A percentile compares a stretch with the other conserved stretches of the same genome.
phyloP scores from a whole-genome alignment of 768 basidiomycete species.

The Pisolithus orientalis region DNA sequence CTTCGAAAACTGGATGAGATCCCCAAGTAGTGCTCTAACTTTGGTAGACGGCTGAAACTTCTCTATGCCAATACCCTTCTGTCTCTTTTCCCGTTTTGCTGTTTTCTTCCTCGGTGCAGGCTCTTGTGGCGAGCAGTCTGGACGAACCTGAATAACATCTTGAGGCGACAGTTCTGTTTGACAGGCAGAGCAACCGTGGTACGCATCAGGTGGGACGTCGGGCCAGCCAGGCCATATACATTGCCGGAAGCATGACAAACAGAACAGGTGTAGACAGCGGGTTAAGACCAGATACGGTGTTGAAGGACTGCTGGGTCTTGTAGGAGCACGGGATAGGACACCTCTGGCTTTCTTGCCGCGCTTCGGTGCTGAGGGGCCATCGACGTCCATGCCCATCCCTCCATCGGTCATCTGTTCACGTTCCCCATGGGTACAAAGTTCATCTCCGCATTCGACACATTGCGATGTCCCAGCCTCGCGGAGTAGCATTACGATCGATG shows the following conservation, averaged over 20 bases:
- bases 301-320: constrained; percentile 69
- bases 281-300: constrained; percentile 69
- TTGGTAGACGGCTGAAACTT: constrained; percentile 81
- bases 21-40: constrained; percentile 73
- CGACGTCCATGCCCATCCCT: constrained; percentile 41
- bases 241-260: constrained; percentile 75
- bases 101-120: constrained; percentile 52
- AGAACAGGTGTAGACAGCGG: constrained; percentile 92
- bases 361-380: constrained; percentile 43
- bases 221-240: constrained; percentile 82
- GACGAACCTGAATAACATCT: constrained; percentile 81
- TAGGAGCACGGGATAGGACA: constrained; percentile 55
- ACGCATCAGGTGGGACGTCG: constrained; percentile 49
- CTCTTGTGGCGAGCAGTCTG: constrained; percentile 44
- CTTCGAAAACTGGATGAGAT: constrained; percentile 76
- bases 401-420: constrained; percentile 31
- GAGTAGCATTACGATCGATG: constrained; percentile 78
- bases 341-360: constrained; percentile 52
- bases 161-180: constrained; percentile 54
- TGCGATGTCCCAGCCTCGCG: constrained; percentile 84
- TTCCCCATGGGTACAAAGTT: constrained; percentile 55
- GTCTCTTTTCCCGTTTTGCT: constrained; percentile 59
- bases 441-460: constrained; percentile 81
- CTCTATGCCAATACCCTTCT: constrained; percentile 46
- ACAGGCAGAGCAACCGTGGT: constrained; percentile 72